phyloP scores from a whole-genome alignment of 352 stramenopile genomes.

The Globisporangium irregulare region DNA sequence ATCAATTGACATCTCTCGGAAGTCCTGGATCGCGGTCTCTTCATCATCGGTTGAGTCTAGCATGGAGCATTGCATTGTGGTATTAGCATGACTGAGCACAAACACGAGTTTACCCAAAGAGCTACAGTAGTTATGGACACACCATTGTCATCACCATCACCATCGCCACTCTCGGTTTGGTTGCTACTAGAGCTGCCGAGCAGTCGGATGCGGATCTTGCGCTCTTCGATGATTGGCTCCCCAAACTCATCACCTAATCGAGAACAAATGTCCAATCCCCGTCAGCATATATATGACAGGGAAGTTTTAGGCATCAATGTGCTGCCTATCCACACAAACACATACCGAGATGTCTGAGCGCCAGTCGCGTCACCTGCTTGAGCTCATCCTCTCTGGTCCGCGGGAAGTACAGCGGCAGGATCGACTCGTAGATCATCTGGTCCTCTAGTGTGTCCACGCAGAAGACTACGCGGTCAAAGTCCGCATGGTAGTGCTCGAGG shows the following conservation, averaged over 20 bases:
- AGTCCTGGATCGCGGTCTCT: slow-evolving; percentile 46
- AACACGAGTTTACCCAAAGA: not conserved
- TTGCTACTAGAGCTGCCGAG: slow-evolving; percentile 20
- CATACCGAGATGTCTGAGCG: slow-evolving; percentile 37
- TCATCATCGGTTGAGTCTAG: slow-evolving; percentile 24
- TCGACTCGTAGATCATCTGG: slow-evolving; percentile 50
- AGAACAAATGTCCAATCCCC: not conserved
- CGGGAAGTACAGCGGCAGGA: slow-evolving; percentile 79
- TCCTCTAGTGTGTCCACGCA: slow-evolving; percentile 65
- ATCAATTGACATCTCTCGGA: slow-evolving; percentile 56
- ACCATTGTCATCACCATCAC: slow-evolving; percentile 25
- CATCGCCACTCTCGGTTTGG: slow-evolving; percentile 1
- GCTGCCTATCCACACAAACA: not conserved
- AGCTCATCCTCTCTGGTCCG: slow-evolving; percentile 35
- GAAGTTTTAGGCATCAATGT: not conserved
- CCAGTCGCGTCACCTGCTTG: slow-evolving; percentile 21
- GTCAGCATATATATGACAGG: not conserved
- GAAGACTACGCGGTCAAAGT: slow-evolving; percentile 65
- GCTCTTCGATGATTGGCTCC: slow-evolving; percentile 77
- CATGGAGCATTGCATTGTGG: not conserved
- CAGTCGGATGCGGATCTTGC: slow-evolving; percentile 70
- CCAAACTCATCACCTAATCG: slow-evolving; percentile 56
- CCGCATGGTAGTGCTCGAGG: slow-evolving; percentile 61
- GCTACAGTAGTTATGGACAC: slow-evolving; percentile 3
- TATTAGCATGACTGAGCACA: not conserved